A percentile compares a stretch with the other conserved stretches of the same genome.
These are phyloP conservation scores for Pichia ethanolica DNA, from an alignment of 805 yeast genomes.

Conservation along the genomic window DNA sequence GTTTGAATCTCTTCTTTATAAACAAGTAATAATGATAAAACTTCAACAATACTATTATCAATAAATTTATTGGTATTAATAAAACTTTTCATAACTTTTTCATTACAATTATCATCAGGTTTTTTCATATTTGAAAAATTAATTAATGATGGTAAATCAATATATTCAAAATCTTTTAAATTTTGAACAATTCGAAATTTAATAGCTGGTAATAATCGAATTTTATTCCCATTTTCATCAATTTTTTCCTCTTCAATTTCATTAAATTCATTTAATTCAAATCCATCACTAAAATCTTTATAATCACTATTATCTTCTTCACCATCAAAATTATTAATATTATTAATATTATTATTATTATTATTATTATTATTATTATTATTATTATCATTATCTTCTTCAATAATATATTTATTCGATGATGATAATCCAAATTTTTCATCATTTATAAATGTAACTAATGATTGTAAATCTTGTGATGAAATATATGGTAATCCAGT, in stretches of 20 bases:
- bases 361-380: too few species aligned
- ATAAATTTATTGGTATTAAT: conserved; percentile 25
- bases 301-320: not conserved
- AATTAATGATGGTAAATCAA: conserved; percentile 24
- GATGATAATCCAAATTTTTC: conserved; percentile 27
- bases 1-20: conserved; percentile 29
- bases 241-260: conserved; percentile 23
- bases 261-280: not conserved
- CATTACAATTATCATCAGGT: conserved; percentile 9
- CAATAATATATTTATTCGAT: not conserved
- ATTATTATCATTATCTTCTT: not conserved
- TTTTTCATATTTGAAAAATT: conserved; percentile 14
- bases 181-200: conserved; percentile 41
- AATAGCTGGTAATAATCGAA: conserved; percentile 26
- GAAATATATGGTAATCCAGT: conserved; percentile 50
- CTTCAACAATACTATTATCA: conserved; percentile 24
- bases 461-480: conserved; percentile 50
- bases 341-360: not conserved
- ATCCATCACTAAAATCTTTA: not conserved
- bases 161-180: conserved; percentile 33
- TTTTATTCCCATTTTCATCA: conserved; percentile 10
- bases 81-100: conserved; percentile 14
- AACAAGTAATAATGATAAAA: conserved; percentile 21
- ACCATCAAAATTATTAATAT: conserved; percentile 23
- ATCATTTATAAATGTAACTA: conserved; percentile 54